These are phyloP conservation scores for Dysphania ambrosioides DNA, from an alignment of 148 eudicot genomes.

Conservation along the genomic window DNA sequence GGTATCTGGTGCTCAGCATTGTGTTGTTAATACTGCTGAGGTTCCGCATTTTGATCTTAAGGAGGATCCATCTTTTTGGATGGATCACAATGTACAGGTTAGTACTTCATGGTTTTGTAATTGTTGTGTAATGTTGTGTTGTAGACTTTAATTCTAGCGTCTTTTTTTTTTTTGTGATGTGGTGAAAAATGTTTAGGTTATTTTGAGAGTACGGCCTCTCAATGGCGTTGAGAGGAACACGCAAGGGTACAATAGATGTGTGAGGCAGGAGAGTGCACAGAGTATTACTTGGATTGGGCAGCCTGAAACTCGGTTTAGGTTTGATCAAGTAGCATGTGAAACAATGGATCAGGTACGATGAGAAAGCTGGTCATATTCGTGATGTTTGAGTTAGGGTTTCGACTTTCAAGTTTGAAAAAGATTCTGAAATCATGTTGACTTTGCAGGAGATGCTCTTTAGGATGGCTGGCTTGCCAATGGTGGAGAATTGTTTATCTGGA, in stretches of 20 bases:
- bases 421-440: slow-evolving; percentile 9
- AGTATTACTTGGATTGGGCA: slow-evolving; percentile 83
- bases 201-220: slow-evolving; percentile 82
- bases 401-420: neutral
- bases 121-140: neutral
- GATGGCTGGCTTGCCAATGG: slow-evolving; percentile 97
- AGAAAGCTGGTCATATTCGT: neutral
- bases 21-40: slow-evolving; percentile 53
- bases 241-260: slow-evolving; percentile 70
- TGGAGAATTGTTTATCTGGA: slow-evolving; percentile 94
- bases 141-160: neutral
- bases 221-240: slow-evolving; percentile 57
- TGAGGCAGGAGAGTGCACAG: slow-evolving; percentile 89
- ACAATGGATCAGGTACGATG: slow-evolving; percentile 75
- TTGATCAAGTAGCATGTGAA: slow-evolving; percentile 98
- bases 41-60: slow-evolving; percentile 90
- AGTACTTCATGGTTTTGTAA: neutral
- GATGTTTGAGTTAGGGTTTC: neutral
- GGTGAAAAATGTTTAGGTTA: slow-evolving; percentile 46
- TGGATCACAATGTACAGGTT: slow-evolving; percentile 97
- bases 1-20: slow-evolving; percentile 29
- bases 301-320: slow-evolving; percentile 89
- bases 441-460: slow-evolving; percentile 91
- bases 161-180: neutral
- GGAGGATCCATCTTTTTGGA: slow-evolving; percentile 96